Percentiles rank a stretch among this genome's conserved stretches.
Conservation (phyloP, 495 filamentous ascomycete species). For the Talaromyces borbonicus region DNA sequence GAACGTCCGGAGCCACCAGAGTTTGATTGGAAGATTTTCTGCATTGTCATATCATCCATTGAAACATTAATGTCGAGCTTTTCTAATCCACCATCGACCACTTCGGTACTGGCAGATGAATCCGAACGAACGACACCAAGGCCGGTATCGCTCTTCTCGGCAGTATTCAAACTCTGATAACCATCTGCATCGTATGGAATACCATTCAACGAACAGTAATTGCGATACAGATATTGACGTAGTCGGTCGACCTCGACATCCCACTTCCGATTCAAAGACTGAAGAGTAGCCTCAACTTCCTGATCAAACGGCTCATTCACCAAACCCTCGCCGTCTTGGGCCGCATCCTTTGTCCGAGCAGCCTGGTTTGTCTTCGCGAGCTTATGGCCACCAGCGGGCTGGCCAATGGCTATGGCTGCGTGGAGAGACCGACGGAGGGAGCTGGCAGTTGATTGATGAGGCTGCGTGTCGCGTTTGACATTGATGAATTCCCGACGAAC, state of each 20-base stretch:
- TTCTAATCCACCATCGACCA: not conserved
- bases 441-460: conserved; percentile 19
- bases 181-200: conserved; percentile 9
- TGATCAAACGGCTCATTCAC: conserved; percentile 28
- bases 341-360: conserved; percentile 13
- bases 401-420: conserved; percentile 27
- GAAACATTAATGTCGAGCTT: conserved; percentile 4
- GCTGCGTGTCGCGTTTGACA: conserved; percentile 32
- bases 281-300: conserved; percentile 44
- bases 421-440: conserved; percentile 39
- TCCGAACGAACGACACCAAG: not conserved
- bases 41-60: not conserved
- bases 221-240: conserved; percentile 49
- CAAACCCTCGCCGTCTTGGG: conserved; percentile 13
- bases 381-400: conserved; percentile 22
- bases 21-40: not conserved
- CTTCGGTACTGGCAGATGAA: not conserved
- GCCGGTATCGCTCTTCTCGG: conserved; percentile 1
- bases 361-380: conserved; percentile 19
- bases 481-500: conserved; percentile 50
- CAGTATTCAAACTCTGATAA: not conserved
- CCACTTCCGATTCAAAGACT: conserved; percentile 52
- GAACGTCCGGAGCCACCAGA: not conserved
- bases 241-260: conserved; percentile 47
- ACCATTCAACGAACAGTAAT: conserved; percentile 46